phyloP scores from a whole-genome alignment of 2,329 filamentous ascomycete species.

The Pseudovirgaria hyperparasitica region DNA sequence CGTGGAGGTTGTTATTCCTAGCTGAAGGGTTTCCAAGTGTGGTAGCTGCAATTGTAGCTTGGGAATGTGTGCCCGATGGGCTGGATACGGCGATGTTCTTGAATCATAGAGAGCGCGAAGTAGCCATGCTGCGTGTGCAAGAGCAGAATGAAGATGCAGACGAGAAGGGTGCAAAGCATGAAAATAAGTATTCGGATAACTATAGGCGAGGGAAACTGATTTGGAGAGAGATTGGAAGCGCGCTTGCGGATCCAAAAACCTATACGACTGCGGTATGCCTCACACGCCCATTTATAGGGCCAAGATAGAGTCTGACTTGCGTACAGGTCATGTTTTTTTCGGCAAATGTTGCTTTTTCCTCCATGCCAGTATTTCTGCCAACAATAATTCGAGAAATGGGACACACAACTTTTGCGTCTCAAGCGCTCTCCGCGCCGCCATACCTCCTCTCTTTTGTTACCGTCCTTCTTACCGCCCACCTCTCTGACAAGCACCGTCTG shows the following conservation, averaged over 20 bases:
- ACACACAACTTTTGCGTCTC: constrained; percentile 51
- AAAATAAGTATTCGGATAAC: constrained; percentile 9
- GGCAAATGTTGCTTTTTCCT: constrained; percentile 78
- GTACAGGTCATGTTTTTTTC: constrained; percentile 62
- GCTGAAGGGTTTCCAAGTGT: constrained; percentile 77
- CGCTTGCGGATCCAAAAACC: constrained; percentile 52
- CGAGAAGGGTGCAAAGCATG: constrained; percentile 13
- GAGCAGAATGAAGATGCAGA: constrained; percentile 30
- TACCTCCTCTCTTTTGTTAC: constrained; percentile 63
- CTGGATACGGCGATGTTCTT: constrained; percentile 39
- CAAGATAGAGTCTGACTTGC: constrained; percentile 1
- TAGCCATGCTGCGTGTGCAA: constrained; percentile 57
- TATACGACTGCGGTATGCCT: constrained; percentile 54
- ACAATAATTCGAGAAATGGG: constrained; percentile 70
- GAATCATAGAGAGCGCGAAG: constrained; percentile 36
- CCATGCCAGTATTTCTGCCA: constrained; percentile 76
- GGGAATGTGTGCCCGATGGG: constrained; percentile 62
- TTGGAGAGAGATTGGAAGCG: constrained; percentile 43
- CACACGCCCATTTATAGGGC: background rate
- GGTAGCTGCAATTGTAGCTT: constrained; percentile 60
- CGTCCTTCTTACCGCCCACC: constrained; percentile 58
- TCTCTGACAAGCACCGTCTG: constrained; percentile 53
- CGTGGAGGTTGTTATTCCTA: constrained; percentile 78
- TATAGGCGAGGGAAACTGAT: constrained; percentile 30
- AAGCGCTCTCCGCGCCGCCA: constrained; percentile 70